Evolutionary conservation across 2,329 filamentous ascomycete species (phyloP).

Genomic region (Tolypocladium paradoxum): DNA sequence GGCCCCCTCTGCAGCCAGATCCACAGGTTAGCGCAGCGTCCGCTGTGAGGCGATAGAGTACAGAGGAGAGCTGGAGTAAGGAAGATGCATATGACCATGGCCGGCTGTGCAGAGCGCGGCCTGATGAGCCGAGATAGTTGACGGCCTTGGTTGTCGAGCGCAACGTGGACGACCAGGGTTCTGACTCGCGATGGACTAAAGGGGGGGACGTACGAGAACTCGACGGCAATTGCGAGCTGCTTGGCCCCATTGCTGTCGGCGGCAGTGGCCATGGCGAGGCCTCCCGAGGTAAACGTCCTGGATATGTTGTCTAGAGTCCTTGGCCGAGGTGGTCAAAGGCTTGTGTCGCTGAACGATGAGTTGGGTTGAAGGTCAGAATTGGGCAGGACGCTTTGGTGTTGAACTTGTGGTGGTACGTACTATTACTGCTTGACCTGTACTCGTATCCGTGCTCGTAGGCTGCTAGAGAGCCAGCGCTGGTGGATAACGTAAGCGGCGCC

Average conservation of each 20-base stretch:
- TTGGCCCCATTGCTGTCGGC: constrained; percentile 8
- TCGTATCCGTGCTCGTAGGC: no score
- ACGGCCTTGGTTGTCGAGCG: neutral
- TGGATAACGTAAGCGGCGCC: constrained; percentile 1
- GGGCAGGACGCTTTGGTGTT: neutral
- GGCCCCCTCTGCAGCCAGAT: constrained; percentile 55
- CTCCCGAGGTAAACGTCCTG: neutral
- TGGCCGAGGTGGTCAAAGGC: neutral
- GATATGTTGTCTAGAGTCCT: neutral
- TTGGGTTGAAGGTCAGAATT: neutral
- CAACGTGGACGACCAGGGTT: neutral
- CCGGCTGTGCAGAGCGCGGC: neutral
- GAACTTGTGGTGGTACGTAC: neutral
- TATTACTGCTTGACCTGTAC: neutral
- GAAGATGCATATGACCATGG: neutral
- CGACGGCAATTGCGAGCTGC: constrained; percentile 52
- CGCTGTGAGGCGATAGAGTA: neutral
- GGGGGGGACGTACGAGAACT: constrained; percentile 46
- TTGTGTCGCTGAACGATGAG: neutral
- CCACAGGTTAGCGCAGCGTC: constrained; percentile 3
- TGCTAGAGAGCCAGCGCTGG: neutral
- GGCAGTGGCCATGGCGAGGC: constrained; percentile 6
- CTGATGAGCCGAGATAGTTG: neutral
- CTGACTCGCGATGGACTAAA: neutral
- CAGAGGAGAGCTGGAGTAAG: neutral